Evolutionary conservation across 352 stramenopile genomes (phyloP), one percentile per base, ranked within the genome.

Genomic region (Globisporangium iwayamae): DNA sequence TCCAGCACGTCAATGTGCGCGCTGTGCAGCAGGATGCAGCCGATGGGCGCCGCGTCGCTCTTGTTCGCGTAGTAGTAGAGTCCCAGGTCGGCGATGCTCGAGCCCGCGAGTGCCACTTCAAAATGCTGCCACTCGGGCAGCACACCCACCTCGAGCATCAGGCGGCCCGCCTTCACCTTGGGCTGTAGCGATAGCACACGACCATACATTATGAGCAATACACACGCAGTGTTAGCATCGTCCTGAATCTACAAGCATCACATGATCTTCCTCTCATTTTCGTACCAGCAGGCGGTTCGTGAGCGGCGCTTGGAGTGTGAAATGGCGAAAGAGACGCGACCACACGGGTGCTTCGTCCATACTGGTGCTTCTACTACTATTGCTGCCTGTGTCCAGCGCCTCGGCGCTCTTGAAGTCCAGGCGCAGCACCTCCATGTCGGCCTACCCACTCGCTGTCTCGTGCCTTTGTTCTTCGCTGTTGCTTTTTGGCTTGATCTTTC

Each of bases 1-100:
- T 87, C 84, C 11, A 93, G 67, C 47, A 85, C 74, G 55, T 93
- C 85, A 10, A 91, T 76, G 46, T 89, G 83, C 0, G 82, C 82
- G 28, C 68, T 81, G 30, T 88, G 79, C n/a, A 91, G 72, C 4
- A 63, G 64, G 52, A 91, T 86, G 53, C 71, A 87, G 11, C 79
- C 81, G 7, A 75, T 65, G 10, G 81, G 78, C 3, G 69, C 63
- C 1, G 62, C 22, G 57, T 84, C 77, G 34, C 56, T 50, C 48
- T 79, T 84, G 39, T 74, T 60, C 0, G 73, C 66, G 58, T 85
- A 89, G 70, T 91, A 93, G 54, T 90, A 90, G 6, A 93, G 74
- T 3, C 77, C 80, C 16, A 93, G 53, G 34, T 93, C 83, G 2
- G 57, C 63, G 22, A 81, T 60, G 50, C 56, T 81, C 2, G 75